Percentiles rank a stretch among this genome's conserved stretches.
Evolutionary conservation across 2,329 filamentous ascomycete species (phyloP).

Genomic region (Sporothrix schenckii): DNA sequence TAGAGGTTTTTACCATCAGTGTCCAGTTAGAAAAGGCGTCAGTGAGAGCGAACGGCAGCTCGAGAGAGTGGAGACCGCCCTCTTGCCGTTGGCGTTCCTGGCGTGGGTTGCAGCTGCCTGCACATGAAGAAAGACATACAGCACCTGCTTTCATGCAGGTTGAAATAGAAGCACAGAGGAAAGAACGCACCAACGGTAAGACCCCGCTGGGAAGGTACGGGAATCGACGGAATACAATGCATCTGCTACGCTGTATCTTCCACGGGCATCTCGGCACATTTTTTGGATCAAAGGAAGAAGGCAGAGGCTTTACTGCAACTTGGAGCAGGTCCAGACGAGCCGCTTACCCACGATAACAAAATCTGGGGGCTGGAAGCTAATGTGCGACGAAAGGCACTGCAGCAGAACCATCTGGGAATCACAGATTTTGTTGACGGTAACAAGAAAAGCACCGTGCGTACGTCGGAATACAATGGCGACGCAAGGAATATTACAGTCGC

Average conservation of each 20-base stretch:
- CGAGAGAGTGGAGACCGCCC: neutral
- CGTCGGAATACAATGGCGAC: slow-evolving; percentile 6
- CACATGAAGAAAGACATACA: slow-evolving; percentile 21
- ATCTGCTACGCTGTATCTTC: neutral
- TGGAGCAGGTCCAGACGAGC: slow-evolving; percentile 27
- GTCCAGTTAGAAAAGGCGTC: slow-evolving; percentile 35
- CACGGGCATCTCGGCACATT: neutral
- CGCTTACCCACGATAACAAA: neutral
- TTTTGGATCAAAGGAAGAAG: neutral
- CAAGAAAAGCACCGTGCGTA: neutral
- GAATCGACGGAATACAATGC: slow-evolving; percentile 11
- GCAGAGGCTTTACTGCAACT: neutral
- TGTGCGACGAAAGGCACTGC: neutral
- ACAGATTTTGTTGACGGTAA: neutral
- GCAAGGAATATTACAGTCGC: slow-evolving; percentile 7
- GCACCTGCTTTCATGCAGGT: neutral
- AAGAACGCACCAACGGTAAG: neutral
- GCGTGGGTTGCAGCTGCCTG: neutral
- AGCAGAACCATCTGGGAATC: neutral
- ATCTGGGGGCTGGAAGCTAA: neutral
- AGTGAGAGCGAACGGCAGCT: neutral
- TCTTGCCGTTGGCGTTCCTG: slow-evolving; percentile 1
- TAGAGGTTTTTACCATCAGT: no score
- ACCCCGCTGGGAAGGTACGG: slow-evolving; percentile 16
- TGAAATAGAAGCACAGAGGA: neutral